phyloP scores from a whole-genome alignment of 495 filamentous ascomycete species.

The Penicillium herquei region DNA sequence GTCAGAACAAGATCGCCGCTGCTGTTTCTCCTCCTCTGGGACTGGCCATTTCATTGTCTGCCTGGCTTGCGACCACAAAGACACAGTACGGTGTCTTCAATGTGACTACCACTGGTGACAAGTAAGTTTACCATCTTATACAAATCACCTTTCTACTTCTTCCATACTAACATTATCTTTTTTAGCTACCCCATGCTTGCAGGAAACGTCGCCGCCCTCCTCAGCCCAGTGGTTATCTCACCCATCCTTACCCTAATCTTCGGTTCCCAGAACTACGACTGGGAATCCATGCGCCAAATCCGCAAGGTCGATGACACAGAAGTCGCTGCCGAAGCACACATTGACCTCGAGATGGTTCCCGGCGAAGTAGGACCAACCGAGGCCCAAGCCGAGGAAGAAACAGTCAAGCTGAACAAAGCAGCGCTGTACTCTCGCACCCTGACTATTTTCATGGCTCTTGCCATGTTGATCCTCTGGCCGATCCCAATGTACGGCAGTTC shows the following conservation, averaged over 20 bases:
- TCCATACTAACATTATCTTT: not conserved
- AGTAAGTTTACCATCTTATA: constrained; percentile 42
- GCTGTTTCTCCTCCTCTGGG: constrained; percentile 74
- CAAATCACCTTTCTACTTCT: not conserved
- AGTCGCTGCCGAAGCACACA: constrained; percentile 60
- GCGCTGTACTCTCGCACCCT: constrained; percentile 76
- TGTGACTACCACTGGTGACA: constrained; percentile 74
- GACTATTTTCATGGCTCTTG: constrained; percentile 73
- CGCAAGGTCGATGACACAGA: constrained; percentile 81
- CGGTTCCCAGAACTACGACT: constrained; percentile 83
- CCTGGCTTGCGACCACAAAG: constrained; percentile 89
- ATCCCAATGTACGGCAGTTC: constrained; percentile 88
- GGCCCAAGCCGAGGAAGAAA: constrained; percentile 56
- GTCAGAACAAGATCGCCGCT: constrained; percentile 78
- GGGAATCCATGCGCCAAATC: constrained; percentile 80
- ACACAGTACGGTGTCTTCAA: constrained; percentile 70
- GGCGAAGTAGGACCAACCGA: constrained; percentile 44
- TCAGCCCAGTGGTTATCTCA: constrained; percentile 76
- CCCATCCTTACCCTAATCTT: constrained; percentile 75
- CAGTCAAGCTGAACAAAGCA: constrained; percentile 65
- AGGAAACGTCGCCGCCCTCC: constrained; percentile 77
- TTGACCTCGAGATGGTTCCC: constrained; percentile 70
- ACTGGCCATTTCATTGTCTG: constrained; percentile 70
- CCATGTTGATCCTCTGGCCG: constrained; percentile 84
- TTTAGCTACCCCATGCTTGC: constrained; percentile 78